Percentiles rank a stretch among this genome's conserved stretches.
phyloP scores from a whole-genome alignment of 1,284 basidiomycete genomes.

The Neonothopanus nambi region DNA sequence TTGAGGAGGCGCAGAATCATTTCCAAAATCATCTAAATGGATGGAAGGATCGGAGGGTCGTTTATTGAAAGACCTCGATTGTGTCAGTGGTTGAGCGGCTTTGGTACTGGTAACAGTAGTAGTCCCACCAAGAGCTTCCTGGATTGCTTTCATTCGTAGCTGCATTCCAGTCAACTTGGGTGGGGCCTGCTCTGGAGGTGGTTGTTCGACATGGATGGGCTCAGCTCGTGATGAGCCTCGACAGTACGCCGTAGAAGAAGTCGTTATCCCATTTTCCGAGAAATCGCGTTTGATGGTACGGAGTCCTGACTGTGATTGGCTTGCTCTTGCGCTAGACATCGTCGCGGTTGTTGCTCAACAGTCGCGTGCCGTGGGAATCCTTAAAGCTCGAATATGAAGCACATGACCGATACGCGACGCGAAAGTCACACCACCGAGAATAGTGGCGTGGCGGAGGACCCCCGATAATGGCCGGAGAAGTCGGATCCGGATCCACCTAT shows the following conservation, averaged over 20 bases:
- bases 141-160: conserved; percentile 53
- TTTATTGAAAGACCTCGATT: conserved; percentile 43
- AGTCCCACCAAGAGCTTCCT: conserved; percentile 44
- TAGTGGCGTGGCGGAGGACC: background rate
- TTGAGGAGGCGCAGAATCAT: conserved; percentile 22
- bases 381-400: too few relatives aligned
- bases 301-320: conserved; percentile 14
- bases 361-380: background rate
- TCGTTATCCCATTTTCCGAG: conserved; percentile 10
- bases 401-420: background rate
- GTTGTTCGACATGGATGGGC: conserved; percentile 28
- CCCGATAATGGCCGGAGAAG: too few relatives aligned
- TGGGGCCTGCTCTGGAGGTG: conserved; percentile 30
- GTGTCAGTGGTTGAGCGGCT: conserved; percentile 23
- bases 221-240: conserved; percentile 9
- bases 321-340: too few relatives aligned
- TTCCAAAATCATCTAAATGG: conserved; percentile 26
- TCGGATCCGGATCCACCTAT: too few relatives aligned
- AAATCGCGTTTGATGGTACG: conserved; percentile 23
- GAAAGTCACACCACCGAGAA: conserved; percentile 1
- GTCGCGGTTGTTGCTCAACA: background rate
- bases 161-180: conserved; percentile 35
- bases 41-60: conserved; percentile 37
- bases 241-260: conserved; percentile 3
- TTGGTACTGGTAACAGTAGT: conserved; percentile 17